Conservation (phyloP, 2,329 filamentous ascomycete genomes). For the Magnaporthales sp. region DNA sequence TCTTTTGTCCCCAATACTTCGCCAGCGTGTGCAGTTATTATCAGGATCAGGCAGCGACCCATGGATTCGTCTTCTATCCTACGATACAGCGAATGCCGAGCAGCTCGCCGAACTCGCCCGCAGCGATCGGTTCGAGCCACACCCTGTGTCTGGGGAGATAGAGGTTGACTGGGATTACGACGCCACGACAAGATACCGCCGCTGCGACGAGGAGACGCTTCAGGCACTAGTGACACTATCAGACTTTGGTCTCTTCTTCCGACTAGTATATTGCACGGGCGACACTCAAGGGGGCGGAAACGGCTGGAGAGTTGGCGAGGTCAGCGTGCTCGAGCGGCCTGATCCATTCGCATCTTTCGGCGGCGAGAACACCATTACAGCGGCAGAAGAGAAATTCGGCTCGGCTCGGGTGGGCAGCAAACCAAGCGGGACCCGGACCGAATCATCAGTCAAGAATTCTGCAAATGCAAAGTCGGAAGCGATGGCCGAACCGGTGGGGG, state of each 20-base stretch:
- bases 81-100: conserved; percentile 47
- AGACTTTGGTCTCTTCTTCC: conserved; percentile 51
- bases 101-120: conserved; percentile 53
- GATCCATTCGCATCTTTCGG: conserved; percentile 46
- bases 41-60: conserved; percentile 47
- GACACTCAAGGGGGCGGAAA: conserved; percentile 52
- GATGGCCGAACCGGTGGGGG: conserved; percentile 6
- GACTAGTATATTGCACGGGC: conserved; percentile 60
- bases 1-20: conserved; percentile 55
- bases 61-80: conserved; percentile 68
- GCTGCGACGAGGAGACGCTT: conserved; percentile 68
- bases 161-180: conserved; percentile 63
- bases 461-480: conserved; percentile 10
- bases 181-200: conserved; percentile 51
- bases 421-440: too few relatives aligned
- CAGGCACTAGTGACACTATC: conserved; percentile 56
- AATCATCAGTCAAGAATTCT: neutral
- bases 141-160: conserved; percentile 72
- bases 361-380: conserved; percentile 40
- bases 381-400: conserved; percentile 52
- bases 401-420: neutral
- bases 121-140: conserved; percentile 62
- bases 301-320: conserved; percentile 66
- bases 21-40: conserved; percentile 58
- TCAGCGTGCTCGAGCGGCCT: conserved; percentile 49